Evolutionary conservation across 805 yeast species (phyloP).

Genomic region (Hanseniaspora guilliermondii): DNA sequence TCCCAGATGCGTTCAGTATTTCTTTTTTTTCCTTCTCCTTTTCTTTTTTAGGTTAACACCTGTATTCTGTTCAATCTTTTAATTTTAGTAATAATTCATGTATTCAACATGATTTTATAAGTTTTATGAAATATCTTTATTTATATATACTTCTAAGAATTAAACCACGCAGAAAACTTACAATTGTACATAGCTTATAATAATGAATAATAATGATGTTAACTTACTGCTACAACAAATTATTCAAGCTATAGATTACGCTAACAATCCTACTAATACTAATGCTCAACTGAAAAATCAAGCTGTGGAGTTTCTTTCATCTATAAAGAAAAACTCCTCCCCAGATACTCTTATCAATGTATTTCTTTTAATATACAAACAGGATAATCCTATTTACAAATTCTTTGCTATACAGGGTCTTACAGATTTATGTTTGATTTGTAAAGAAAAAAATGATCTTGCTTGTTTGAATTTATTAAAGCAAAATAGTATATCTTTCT

Average conservation of each 20-base stretch:
- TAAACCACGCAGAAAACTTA: no score
- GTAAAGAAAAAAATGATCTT: conserved; percentile 14
- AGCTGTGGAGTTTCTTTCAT: conserved; percentile 29
- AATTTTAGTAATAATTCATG: no score
- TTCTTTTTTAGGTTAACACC: not conserved
- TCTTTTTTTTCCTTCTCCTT: not conserved
- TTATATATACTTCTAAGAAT: no score
- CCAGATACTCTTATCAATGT: conserved; percentile 15
- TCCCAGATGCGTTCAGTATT: not conserved
- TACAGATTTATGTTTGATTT: conserved; percentile 19
- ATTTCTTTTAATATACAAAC: conserved; percentile 3
- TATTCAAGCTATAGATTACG: conserved; percentile 78
- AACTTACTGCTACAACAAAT: conserved; percentile 37
- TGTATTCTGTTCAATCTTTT: not conserved
- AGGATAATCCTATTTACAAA: conserved; percentile 21
- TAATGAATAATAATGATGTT: conserved; percentile 4
- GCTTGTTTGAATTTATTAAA: conserved; percentile 19
- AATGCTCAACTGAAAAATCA: conserved; percentile 51
- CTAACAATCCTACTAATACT: conserved; percentile 50
- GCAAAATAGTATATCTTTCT: conserved; percentile 17
- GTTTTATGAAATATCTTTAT: no score
- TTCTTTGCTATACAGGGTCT: conserved; percentile 27
- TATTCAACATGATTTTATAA: no score
- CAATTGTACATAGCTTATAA: not conserved
- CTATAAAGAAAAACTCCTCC: conserved; percentile 21